Evolutionary conservation across 2,329 filamentous ascomycete species (phyloP).

Genomic region (Grosmannia huntii): DNA sequence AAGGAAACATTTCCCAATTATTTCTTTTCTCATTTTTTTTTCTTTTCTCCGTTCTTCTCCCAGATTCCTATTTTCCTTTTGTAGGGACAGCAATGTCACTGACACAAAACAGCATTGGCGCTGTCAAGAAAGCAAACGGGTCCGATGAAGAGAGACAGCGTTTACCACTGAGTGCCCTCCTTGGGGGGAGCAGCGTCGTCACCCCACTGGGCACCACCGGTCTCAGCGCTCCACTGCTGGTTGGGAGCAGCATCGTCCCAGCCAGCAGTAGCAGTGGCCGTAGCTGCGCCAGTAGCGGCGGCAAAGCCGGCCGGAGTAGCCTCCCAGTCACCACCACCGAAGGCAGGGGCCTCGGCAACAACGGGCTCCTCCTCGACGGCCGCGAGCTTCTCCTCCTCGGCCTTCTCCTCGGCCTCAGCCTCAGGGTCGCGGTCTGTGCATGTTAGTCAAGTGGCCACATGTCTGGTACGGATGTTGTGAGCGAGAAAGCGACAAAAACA

Average conservation of each 20-base stretch:
- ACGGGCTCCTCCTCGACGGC: slow-evolving; percentile 75
- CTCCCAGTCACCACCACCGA: slow-evolving; percentile 73
- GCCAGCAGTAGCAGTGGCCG: slow-evolving; percentile 31
- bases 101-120: not conserved
- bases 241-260: slow-evolving; percentile 50
- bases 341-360: slow-evolving; percentile 54
- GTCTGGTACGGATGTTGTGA: no score
- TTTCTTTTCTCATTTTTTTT: slow-evolving; percentile 6
- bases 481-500: slow-evolving; percentile 18
- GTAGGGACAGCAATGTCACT: not conserved
- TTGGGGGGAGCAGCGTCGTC: slow-evolving; percentile 27
- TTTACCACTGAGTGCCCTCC: slow-evolving; percentile 40
- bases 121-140: not conserved
- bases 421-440: slow-evolving; percentile 83
- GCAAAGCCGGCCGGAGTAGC: slow-evolving; percentile 60
- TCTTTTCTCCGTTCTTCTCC: not conserved
- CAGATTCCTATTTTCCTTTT: not conserved
- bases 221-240: slow-evolving; percentile 55
- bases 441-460: slow-evolving; percentile 3
- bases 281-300: slow-evolving; percentile 32
- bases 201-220: slow-evolving; percentile 43
- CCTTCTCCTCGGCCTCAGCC: slow-evolving; percentile 98
- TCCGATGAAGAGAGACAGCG: not conserved
- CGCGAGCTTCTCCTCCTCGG: slow-evolving; percentile 82
- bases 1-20: not conserved